These are phyloP conservation scores for Anisogramma anomala DNA, from an alignment of 2,329 filamentous ascomycete genomes.

Conservation along the genomic window DNA sequence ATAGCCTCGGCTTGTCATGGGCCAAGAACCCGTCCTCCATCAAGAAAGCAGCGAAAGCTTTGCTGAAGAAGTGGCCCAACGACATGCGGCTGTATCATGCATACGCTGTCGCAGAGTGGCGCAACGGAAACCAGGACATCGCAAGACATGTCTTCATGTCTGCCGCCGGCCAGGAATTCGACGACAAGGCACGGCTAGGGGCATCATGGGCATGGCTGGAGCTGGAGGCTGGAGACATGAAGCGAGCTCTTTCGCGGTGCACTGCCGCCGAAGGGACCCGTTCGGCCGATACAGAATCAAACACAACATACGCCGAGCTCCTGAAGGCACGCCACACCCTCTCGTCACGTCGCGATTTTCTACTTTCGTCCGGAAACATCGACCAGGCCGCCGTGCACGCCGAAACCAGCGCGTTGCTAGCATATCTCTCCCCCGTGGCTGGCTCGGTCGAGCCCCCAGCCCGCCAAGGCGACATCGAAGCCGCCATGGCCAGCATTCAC, in stretches of 20 bases:
- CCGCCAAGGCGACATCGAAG: constrained; percentile 43
- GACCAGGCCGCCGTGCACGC: constrained; percentile 42
- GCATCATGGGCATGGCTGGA: constrained; percentile 57
- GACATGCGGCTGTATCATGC: constrained; percentile 64
- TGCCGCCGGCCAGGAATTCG: constrained; percentile 41
- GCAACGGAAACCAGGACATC: constrained; percentile 42
- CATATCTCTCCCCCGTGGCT: constrained; percentile 46
- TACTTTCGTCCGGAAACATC: constrained; percentile 37
- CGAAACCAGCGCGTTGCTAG: constrained; percentile 52
- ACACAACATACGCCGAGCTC: constrained; percentile 22
- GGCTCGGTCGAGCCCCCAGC: constrained; percentile 30
- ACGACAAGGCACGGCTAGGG: constrained; percentile 39
- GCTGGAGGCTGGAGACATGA: constrained; percentile 32
- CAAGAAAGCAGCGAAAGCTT: constrained; percentile 58
- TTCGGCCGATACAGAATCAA: constrained; percentile 13
- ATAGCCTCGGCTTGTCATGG: constrained; percentile 57
- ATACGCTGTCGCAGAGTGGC: constrained; percentile 62
- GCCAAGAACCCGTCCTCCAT: constrained; percentile 40
- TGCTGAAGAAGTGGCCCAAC: constrained; percentile 57
- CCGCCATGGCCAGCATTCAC: constrained; percentile 33
- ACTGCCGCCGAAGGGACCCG: constrained; percentile 10
- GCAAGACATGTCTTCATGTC: constrained; percentile 56
- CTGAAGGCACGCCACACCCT: constrained; percentile 46
- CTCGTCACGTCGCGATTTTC: constrained; percentile 40
- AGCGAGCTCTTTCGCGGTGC: constrained; percentile 27